Conservation (phyloP, 345 rosid genomes). For the Aegle marmelos region DNA sequence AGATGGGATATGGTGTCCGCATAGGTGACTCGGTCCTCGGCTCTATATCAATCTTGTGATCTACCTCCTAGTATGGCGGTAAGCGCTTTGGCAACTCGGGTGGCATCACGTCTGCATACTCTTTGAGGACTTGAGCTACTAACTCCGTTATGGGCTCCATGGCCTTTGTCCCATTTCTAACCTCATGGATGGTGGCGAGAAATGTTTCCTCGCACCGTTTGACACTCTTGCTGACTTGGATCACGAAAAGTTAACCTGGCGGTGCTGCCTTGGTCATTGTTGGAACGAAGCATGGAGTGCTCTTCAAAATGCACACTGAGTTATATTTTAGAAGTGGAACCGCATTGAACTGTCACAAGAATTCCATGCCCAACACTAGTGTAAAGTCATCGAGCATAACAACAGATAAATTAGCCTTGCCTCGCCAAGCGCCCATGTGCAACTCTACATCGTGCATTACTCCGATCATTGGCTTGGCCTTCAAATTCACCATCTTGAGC, state of each 20-base stretch:
- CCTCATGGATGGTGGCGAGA: too few relatives aligned
- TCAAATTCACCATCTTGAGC: not conserved
- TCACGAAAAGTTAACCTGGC: too few relatives aligned
- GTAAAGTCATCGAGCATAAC: not conserved
- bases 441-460: not conserved
- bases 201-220: too few relatives aligned
- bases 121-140: too few relatives aligned
- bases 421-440: too few relatives aligned
- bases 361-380: not conserved
- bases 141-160: too few relatives aligned
- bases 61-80: rapidly evolving
- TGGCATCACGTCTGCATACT: not conserved
- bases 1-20: not conserved
- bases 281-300: too few relatives aligned
- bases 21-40: rapidly evolving
- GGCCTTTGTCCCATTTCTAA: too few relatives aligned
- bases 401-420: not conserved
- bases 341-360: not conserved
- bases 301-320: too few relatives aligned
- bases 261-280: not conserved
- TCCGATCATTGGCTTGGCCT: not conserved
- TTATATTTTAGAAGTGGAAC: too few relatives aligned
- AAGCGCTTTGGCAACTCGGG: not conserved
- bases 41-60: not conserved
- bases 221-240: not conserved